Evolutionary conservation across 805 yeast species (phyloP).

Genomic region (Hanseniaspora thailandica): DNA sequence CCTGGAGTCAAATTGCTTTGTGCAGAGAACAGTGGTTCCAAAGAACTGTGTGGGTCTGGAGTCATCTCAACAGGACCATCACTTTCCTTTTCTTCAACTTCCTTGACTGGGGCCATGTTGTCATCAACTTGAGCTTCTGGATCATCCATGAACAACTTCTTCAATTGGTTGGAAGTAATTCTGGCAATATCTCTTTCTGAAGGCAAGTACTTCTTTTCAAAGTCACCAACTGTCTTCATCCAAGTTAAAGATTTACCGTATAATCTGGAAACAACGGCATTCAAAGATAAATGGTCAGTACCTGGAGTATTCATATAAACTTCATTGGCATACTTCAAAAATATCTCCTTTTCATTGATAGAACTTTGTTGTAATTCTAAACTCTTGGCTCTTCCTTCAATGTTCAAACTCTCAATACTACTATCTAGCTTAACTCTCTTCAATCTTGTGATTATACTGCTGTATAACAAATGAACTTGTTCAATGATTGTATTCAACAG

Average conservation of each 20-base stretch:
- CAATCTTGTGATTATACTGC: slow-evolving; percentile 57
- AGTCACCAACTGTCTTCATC: slow-evolving; percentile 73
- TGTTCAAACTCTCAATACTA: slow-evolving; percentile 55
- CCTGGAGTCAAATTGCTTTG: background rate
- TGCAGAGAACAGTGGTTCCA: background rate
- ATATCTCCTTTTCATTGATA: slow-evolving; percentile 37
- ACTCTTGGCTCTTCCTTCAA: slow-evolving; percentile 52
- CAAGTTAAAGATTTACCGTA: slow-evolving; percentile 77
- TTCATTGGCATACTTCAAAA: slow-evolving; percentile 37
- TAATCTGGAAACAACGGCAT: slow-evolving; percentile 53
- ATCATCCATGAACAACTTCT: slow-evolving; percentile 54
- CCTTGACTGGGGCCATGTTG: background rate
- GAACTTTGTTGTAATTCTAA: slow-evolving; percentile 46
- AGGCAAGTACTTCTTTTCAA: slow-evolving; percentile 70
- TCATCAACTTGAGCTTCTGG: slow-evolving; percentile 15
- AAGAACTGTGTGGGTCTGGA: background rate
- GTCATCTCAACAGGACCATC: background rate
- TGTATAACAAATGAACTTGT: slow-evolving; percentile 52
- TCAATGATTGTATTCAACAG: slow-evolving; percentile 42
- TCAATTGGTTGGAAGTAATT: slow-evolving; percentile 77
- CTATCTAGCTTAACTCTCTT: slow-evolving; percentile 59
- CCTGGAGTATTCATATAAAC: slow-evolving; percentile 47
- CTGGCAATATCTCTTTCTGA: slow-evolving; percentile 85
- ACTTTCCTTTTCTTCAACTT: background rate
- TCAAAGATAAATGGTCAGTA: slow-evolving; percentile 57